phyloP scores from a whole-genome alignment of 768 basidiomycete species.

The Arthromyces matolae region DNA sequence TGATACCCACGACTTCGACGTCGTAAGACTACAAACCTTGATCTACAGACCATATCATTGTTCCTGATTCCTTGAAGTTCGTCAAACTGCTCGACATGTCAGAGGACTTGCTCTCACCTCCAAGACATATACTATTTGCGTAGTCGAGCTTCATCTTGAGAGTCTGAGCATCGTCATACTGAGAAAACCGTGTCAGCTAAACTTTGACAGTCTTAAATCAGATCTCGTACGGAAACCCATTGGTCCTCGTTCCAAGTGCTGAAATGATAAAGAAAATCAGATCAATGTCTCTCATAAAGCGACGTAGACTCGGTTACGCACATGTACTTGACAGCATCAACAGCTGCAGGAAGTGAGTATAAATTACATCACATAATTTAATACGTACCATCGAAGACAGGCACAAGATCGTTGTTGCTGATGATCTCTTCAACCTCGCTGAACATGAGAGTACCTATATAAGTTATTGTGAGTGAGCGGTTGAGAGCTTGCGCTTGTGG shows the following conservation, averaged over 20 bases:
- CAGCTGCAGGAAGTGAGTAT: neutral
- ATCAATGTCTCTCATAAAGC: neutral
- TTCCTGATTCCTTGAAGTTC: slow-evolving; percentile 3
- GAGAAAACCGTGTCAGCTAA: neutral
- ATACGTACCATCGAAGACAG: neutral
- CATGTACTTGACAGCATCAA: neutral
- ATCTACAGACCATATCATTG: slow-evolving; percentile 12
- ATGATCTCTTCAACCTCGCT: slow-evolving; percentile 16
- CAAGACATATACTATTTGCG: slow-evolving; percentile 16
- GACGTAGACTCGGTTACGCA: neutral
- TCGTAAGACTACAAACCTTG: neutral
- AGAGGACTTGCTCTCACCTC: neutral
- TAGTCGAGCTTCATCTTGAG: slow-evolving; percentile 18
- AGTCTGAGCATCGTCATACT: slow-evolving; percentile 17
- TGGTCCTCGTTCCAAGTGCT: slow-evolving; percentile 9
- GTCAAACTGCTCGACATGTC: neutral
- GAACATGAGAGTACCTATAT: slow-evolving; percentile 15
- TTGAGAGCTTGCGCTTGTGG: neutral
- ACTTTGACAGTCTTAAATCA: neutral
- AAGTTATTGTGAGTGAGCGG: neutral
- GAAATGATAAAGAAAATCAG: neutral
- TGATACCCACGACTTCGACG: neutral
- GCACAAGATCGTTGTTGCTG: neutral
- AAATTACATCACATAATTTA: neutral
- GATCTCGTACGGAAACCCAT: slow-evolving; percentile 14